Evolutionary conservation across 257 asterid genomes (phyloP).

Genomic region (Eustoma russellianum): DNA sequence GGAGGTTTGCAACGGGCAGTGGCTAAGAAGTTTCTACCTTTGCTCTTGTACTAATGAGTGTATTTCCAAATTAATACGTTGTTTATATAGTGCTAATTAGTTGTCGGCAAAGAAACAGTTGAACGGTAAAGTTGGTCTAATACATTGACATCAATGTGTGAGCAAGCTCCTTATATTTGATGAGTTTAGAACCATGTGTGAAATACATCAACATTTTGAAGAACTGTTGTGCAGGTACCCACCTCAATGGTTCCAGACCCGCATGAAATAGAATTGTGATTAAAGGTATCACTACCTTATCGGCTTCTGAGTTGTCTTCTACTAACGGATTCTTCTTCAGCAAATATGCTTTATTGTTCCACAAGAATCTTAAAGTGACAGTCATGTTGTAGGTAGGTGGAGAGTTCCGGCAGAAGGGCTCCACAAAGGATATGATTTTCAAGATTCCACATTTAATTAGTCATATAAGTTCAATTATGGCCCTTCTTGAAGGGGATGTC

Average conservation of each 20-base stretch:
- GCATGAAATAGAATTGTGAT: slow-evolving; percentile 78
- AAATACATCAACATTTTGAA: slow-evolving; percentile 2
- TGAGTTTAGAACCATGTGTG: background rate
- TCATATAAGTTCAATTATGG: slow-evolving; percentile 88
- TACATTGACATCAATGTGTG: background rate
- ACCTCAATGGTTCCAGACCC: slow-evolving; percentile 75
- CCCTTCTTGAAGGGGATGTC: slow-evolving; percentile 92
- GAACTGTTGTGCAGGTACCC: slow-evolving; percentile 47
- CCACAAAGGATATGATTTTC: slow-evolving; percentile 87
- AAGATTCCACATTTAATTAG: slow-evolving; percentile 93
- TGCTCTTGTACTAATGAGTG: background rate
- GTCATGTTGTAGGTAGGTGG: slow-evolving; percentile 66
- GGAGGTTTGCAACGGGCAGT: slow-evolving; percentile 97
- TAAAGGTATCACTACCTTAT: slow-evolving; percentile 42
- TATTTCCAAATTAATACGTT: background rate
- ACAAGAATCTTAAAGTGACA: background rate
- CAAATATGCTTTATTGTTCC: background rate
- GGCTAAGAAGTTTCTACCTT: slow-evolving; percentile 29
- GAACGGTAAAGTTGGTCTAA: background rate
- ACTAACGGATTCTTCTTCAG: slow-evolving; percentile 1
- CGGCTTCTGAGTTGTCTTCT: background rate
- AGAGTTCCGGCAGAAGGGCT: slow-evolving; percentile 75
- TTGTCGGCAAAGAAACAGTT: background rate
- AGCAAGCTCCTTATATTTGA: background rate
- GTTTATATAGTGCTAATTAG: background rate